Evolutionary conservation across 495 filamentous ascomycete species (phyloP).

Genomic region (Daldinia childiae): DNA sequence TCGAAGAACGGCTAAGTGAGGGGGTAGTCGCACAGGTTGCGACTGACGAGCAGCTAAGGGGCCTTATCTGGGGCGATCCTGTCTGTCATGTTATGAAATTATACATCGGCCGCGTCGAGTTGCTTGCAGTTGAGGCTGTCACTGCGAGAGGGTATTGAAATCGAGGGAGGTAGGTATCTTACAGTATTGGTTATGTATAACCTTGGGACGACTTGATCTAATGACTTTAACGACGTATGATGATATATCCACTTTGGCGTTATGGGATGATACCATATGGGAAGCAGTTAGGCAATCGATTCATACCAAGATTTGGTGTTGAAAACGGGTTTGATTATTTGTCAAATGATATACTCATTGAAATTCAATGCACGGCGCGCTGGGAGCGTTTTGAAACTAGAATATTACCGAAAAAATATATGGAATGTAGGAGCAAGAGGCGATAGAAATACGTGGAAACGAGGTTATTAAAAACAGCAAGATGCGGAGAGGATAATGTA

Average conservation of each 20-base stretch:
- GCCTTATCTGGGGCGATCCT: slow-evolving; percentile 80
- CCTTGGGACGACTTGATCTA: slow-evolving; percentile 3
- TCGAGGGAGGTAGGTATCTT: not conserved
- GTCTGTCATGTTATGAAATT: slow-evolving; percentile 80
- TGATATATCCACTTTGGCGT: slow-evolving; percentile 25
- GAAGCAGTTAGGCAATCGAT: not conserved
- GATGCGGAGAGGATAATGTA: not conserved
- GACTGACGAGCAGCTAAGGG: slow-evolving; percentile 70
- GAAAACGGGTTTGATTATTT: not conserved
- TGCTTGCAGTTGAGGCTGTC: slow-evolving; percentile 71
- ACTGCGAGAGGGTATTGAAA: slow-evolving; percentile 55
- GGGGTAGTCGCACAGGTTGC: slow-evolving; percentile 69
- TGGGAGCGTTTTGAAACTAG: not conserved
- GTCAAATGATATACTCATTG: not conserved
- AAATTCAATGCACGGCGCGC: not conserved
- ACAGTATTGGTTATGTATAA: not conserved
- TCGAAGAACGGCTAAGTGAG: slow-evolving; percentile 55
- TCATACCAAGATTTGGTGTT: slow-evolving; percentile 2
- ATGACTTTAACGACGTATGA: slow-evolving; percentile 24
- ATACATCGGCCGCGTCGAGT: slow-evolving; percentile 74
- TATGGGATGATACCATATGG: slow-evolving; percentile 37
- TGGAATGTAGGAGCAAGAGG: not conserved
- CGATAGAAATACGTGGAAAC: not conserved
- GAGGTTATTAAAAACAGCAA: not conserved
- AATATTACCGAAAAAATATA: not conserved